phyloP scores from a whole-genome alignment of 23 red algal species.

The Rhodosorus marinus region DNA sequence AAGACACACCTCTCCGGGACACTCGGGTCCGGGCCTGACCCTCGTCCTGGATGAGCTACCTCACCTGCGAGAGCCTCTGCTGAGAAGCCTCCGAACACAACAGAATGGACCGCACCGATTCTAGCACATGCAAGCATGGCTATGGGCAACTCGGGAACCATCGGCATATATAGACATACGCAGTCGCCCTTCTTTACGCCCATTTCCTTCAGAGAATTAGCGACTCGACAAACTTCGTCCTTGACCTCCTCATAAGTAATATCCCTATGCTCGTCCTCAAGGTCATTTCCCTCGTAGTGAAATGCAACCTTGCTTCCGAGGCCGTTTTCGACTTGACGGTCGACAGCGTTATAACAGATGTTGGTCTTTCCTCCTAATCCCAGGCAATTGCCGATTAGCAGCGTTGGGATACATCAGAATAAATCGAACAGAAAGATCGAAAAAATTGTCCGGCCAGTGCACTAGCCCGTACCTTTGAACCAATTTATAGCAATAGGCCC shows the following conservation, averaged over 20 bases:
- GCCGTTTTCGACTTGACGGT: constrained; percentile 29
- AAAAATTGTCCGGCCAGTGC: too few relatives aligned
- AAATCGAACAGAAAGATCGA: constrained; percentile 2
- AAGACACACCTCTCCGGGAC: too few relatives aligned
- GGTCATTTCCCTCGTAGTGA: constrained; percentile 57
- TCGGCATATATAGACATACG: constrained; percentile 91
- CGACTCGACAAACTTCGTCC: constrained; percentile 40
- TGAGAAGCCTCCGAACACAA: constrained; percentile 93
- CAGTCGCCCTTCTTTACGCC: constrained; percentile 70
- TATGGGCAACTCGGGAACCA: constrained; percentile 64
- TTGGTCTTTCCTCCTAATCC: constrained; percentile 25
- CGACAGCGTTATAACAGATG: constrained; percentile 82
- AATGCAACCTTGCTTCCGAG: constrained; percentile 32
- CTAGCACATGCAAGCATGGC: constrained; percentile 96
- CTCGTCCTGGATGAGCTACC: too few relatives aligned
- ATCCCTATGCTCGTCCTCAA: constrained; percentile 4
- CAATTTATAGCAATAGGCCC: not conserved
- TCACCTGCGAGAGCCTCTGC: constrained; percentile 72
- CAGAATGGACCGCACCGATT: constrained; percentile 90
- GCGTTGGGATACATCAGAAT: constrained; percentile 6
- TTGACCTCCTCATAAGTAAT: constrained; percentile 48
- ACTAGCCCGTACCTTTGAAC: too few relatives aligned
- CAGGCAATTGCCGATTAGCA: constrained; percentile 11
- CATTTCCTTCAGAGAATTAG: constrained; percentile 15
- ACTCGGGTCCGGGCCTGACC: too few relatives aligned